These are phyloP conservation scores for Chaetomiaceae sp. DNA, from an alignment of 2,329 filamentous ascomycete genomes.

Conservation along the genomic window DNA sequence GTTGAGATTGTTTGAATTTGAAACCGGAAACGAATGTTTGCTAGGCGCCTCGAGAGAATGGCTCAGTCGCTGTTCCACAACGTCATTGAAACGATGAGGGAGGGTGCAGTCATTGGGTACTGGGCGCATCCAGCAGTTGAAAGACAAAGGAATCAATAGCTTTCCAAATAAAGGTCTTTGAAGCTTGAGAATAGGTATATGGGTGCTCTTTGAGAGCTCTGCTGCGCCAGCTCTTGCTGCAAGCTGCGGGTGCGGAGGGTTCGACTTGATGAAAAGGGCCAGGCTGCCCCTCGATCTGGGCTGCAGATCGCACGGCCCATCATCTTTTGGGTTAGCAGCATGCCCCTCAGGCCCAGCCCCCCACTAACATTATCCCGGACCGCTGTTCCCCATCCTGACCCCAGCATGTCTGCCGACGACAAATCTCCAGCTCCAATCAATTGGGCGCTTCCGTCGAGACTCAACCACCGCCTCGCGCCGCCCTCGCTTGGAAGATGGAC, in stretches of 20 bases:
- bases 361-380: background rate
- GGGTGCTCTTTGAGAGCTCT: background rate
- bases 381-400: no score
- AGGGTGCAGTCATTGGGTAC: no score
- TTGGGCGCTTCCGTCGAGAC: slow-evolving; percentile 2
- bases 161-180: no score
- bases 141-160: no score
- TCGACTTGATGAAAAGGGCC: background rate
- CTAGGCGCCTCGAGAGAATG: no score
- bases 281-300: background rate
- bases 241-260: background rate
- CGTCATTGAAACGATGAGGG: no score
- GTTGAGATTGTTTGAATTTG: no score
- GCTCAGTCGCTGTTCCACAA: no score
- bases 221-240: background rate
- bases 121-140: background rate
- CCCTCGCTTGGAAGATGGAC: slow-evolving; percentile 27
- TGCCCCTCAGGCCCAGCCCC: background rate
- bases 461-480: slow-evolving; percentile 16
- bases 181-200: no score
- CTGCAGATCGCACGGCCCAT: background rate
- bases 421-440: slow-evolving; percentile 12
- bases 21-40: background rate
- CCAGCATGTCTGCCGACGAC: background rate
- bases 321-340: background rate